Percentiles rank a stretch among this genome's conserved stretches.
phyloP scores from a whole-genome alignment of 2,329 filamentous ascomycete species.

The Bisporella sp. region DNA sequence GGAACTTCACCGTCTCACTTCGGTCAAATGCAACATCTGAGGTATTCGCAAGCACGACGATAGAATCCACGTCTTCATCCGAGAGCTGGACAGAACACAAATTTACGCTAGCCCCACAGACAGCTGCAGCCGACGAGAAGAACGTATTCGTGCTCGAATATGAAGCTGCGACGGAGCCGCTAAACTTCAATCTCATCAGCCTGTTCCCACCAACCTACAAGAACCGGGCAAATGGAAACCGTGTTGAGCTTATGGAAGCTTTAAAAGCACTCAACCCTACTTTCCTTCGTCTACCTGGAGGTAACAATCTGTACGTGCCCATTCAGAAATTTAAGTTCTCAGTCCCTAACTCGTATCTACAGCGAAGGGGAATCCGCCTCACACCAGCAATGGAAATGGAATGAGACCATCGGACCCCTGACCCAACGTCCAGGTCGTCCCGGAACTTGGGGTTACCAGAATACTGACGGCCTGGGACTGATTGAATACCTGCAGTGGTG shows the following conservation, averaged over 20 bases:
- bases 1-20: constrained; percentile 9
- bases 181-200: constrained; percentile 52
- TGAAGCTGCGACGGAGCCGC: constrained; percentile 33
- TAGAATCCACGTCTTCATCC: constrained; percentile 8
- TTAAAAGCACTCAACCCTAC: constrained; percentile 44
- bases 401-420: constrained; percentile 34
- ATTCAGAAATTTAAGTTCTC: not conserved
- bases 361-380: constrained; percentile 20
- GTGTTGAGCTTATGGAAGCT: constrained; percentile 46
- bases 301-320: constrained; percentile 46
- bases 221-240: constrained; percentile 46
- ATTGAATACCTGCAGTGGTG: constrained; percentile 44
- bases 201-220: constrained; percentile 56
- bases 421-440: constrained; percentile 28
- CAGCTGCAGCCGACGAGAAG: constrained; percentile 30
- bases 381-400: constrained; percentile 28
- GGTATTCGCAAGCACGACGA: constrained; percentile 15
- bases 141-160: constrained; percentile 51
- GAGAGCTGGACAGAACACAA: constrained; percentile 14
- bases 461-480: constrained; percentile 43
- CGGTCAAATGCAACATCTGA: constrained; percentile 9
- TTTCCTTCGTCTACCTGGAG: constrained; percentile 58
- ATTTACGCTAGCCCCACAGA: constrained; percentile 2
- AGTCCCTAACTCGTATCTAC: constrained; percentile 20
- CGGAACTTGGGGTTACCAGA: constrained; percentile 18